phyloP scores from a whole-genome alignment of 2,329 filamentous ascomycete species.

The Cladosporium sp. region DNA sequence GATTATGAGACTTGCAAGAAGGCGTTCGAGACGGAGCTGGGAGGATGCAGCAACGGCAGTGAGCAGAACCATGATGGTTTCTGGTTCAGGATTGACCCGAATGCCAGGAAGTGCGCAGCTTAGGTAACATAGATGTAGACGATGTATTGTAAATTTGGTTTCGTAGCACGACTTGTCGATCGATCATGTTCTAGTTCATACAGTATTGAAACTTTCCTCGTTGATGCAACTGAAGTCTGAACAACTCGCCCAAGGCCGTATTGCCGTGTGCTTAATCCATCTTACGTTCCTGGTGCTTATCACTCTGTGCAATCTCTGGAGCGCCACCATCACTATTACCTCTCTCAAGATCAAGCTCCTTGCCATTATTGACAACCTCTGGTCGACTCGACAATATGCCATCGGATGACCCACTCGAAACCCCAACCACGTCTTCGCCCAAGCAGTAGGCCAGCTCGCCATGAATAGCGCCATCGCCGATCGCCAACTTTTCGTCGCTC shows the following conservation, averaged over 20 bases:
- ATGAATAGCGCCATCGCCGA: conserved; percentile 47
- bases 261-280: too few relatives aligned
- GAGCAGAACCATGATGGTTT: conserved; percentile 11
- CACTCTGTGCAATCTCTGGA: neutral
- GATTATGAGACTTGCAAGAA: conserved; percentile 5
- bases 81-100: conserved; percentile 11
- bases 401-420: neutral
- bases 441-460: conserved; percentile 42
- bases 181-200: too few relatives aligned
- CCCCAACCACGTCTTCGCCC: conserved; percentile 20
- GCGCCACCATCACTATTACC: neutral
- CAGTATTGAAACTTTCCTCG: too few relatives aligned
- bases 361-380: too few relatives aligned
- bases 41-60: conserved; percentile 1
- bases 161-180: too few relatives aligned
- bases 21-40: conserved; percentile 10
- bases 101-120: conserved; percentile 1
- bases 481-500: conserved; percentile 42
- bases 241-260: too few relatives aligned
- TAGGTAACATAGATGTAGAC: neutral
- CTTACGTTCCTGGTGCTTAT: too few relatives aligned
- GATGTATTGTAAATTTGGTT: too few relatives aligned
- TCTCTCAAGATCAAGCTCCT: neutral
- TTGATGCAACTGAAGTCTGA: too few relatives aligned
- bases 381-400: too few relatives aligned